Evolutionary conservation across 495 filamentous ascomycete species (phyloP).

Genomic region (Xylaria castorea): DNA sequence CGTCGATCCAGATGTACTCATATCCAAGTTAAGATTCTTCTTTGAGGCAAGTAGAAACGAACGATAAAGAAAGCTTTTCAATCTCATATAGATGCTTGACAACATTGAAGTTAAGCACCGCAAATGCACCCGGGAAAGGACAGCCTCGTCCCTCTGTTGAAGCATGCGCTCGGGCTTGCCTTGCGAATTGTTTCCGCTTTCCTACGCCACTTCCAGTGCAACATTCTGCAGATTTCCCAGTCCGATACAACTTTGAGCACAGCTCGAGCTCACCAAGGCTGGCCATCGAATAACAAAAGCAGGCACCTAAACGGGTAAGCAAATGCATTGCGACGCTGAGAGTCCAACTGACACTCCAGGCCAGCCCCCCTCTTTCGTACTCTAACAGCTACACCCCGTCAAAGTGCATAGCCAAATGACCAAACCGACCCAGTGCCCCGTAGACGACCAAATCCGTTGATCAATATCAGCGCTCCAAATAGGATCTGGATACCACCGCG

Average conservation of each 20-base stretch:
- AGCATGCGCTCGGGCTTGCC: background rate
- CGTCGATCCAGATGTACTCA: constrained; percentile 39
- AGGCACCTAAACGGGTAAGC: background rate
- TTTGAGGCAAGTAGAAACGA: no score
- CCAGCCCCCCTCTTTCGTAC: background rate
- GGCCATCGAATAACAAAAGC: background rate
- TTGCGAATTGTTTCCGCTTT: background rate
- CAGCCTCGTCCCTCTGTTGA: no score
- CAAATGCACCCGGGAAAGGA: background rate
- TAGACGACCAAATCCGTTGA: background rate
- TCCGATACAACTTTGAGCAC: background rate
- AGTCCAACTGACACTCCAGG: background rate
- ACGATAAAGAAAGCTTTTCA: background rate
- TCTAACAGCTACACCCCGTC: background rate
- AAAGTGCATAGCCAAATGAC: background rate
- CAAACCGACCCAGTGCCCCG: background rate
- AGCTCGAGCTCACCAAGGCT: background rate
- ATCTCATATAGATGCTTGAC: background rate
- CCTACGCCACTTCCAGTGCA: background rate
- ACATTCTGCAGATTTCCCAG: background rate
- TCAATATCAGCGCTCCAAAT: background rate
- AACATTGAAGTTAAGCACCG: background rate
- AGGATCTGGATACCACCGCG: background rate
- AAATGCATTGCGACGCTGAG: background rate
- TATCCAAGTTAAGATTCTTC: constrained; percentile 22